These are phyloP conservation scores for Calonectria crousiana DNA, from an alignment of 2,329 filamentous ascomycete species.

Conservation along the genomic window DNA sequence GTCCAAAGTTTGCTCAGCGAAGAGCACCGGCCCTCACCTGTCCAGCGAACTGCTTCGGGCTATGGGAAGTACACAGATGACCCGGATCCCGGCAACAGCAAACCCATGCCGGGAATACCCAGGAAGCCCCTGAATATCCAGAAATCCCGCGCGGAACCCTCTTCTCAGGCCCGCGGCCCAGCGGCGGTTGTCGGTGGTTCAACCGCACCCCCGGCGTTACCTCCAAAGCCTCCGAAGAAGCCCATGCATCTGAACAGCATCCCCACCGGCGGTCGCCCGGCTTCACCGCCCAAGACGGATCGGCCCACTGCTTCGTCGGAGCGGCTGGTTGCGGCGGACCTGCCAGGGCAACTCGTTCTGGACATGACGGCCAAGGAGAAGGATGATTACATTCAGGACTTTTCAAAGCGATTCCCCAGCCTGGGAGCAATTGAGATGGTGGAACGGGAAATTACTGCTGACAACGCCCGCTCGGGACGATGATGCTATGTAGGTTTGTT, in stretches of 20 bases:
- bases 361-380: constrained; percentile 70
- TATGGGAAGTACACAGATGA: constrained; percentile 88
- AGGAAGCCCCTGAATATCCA: constrained; percentile 62
- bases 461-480: constrained; percentile 46
- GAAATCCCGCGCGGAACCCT: constrained; percentile 46
- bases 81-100: constrained; percentile 49
- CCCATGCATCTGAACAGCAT: constrained; percentile 71
- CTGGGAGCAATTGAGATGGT: constrained; percentile 88
- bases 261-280: constrained; percentile 56
- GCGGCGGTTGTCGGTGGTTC: constrained; percentile 13
- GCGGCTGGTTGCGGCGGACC: constrained; percentile 58
- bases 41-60: constrained; percentile 82
- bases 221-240: constrained; percentile 62
- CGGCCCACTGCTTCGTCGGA: constrained; percentile 46
- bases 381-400: constrained; percentile 76
- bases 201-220: constrained; percentile 39
- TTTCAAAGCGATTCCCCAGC: constrained; percentile 89
- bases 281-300: constrained; percentile 60
- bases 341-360: constrained; percentile 62
- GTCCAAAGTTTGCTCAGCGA: constrained; percentile 89
- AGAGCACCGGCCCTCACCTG: constrained; percentile 70
- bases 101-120: constrained; percentile 58
- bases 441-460: constrained; percentile 70
- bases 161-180: constrained; percentile 39
- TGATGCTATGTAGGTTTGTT: constrained; percentile 29